phyloP scores from a whole-genome alignment of 202 grass and related monocot genomes.

The Dendrocalamus latiflorus region DNA sequence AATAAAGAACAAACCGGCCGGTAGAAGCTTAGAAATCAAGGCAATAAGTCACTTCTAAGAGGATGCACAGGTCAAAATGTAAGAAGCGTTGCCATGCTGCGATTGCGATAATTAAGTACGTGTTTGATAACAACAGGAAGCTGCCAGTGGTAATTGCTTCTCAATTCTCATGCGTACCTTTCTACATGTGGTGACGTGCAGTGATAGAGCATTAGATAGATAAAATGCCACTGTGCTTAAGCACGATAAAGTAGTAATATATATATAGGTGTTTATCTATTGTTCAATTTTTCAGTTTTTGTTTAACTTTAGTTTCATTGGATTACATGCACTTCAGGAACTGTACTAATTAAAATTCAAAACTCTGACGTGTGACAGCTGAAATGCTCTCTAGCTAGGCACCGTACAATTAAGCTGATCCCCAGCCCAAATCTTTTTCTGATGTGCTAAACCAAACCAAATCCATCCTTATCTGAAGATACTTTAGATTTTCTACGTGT shows the following conservation, averaged over 20 bases:
- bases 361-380: background rate
- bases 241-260: background rate
- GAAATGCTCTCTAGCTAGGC: background rate
- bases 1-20: too few species aligned
- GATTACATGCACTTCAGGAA: background rate
- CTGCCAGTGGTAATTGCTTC: background rate
- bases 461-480: background rate
- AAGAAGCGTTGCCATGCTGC: background rate
- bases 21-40: too few species aligned
- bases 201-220: background rate
- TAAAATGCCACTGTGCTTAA: background rate
- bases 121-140: background rate
- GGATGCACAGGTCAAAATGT: too few species aligned
- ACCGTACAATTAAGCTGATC: background rate
- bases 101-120: background rate
- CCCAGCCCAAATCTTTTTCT: background rate
- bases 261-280: background rate
- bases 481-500: background rate
- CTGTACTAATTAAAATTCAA: background rate
- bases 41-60: too few species aligned
- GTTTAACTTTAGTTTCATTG: background rate
- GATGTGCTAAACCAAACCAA: background rate
- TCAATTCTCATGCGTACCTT: background rate
- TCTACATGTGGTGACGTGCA: background rate
- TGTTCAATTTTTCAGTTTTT: background rate